Conservation (phyloP, 192 early-diverging fungal genomes). For the Gaertneriomyces sp. region DNA sequence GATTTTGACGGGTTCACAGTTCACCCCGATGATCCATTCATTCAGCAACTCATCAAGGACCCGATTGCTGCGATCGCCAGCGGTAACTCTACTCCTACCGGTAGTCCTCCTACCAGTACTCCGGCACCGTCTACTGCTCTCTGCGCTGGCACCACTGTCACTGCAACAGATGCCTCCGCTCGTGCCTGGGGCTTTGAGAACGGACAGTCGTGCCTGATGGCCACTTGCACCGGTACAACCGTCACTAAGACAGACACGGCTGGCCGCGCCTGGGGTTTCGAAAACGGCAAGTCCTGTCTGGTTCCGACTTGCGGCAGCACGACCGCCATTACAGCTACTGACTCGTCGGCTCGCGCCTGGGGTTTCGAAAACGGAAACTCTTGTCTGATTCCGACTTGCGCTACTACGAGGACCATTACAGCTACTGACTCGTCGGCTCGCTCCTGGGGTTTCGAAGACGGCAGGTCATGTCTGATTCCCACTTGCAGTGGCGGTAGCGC, state of each 20-base stretch:
- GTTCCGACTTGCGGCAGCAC: background rate
- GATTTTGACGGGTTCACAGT: conserved; percentile 3
- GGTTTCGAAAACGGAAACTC: background rate
- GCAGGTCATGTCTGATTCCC: background rate
- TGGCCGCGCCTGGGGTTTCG: background rate
- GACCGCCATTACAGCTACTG: background rate
- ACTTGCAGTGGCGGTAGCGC: background rate
- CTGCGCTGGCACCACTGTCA: background rate
- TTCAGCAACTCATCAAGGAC: background rate
- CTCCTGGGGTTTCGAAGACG: background rate
- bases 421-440: background rate
- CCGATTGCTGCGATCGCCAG: background rate
- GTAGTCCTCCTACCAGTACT: background rate
- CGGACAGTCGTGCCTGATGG: background rate
- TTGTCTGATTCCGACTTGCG: background rate
- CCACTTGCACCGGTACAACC: background rate
- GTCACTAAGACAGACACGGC: background rate
- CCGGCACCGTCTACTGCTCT: background rate
- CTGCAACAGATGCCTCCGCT: background rate
- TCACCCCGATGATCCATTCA: background rate
- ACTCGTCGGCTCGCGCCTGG: background rate
- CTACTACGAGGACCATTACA: background rate
- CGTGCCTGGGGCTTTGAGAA: background rate
- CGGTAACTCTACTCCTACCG: background rate
- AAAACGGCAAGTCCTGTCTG: background rate